Conservation (phyloP, 805 yeast genomes). For the Yarrowia sp. region DNA sequence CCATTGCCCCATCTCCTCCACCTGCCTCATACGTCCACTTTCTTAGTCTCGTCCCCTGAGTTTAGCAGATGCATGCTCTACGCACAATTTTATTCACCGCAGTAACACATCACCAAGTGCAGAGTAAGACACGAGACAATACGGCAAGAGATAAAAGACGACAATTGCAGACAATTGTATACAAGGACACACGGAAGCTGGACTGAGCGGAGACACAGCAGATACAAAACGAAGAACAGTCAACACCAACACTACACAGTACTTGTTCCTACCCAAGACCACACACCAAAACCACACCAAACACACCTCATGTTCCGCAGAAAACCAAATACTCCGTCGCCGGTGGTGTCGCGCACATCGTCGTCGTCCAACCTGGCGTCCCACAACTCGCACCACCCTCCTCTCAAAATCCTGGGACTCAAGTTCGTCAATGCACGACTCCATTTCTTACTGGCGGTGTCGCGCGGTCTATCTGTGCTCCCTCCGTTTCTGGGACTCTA, state of each 20-base stretch:
- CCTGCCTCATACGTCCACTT: not conserved
- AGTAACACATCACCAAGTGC: conserved; percentile 7
- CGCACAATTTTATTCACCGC: conserved; percentile 35
- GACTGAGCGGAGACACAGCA: too few species aligned
- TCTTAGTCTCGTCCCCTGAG: not conserved
- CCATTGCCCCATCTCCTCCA: too few species aligned
- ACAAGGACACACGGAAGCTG: too few species aligned
- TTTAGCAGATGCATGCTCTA: conserved; percentile 26
- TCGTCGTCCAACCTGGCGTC: conserved; percentile 28
- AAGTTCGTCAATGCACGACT: conserved; percentile 76
- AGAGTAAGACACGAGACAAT: not conserved
- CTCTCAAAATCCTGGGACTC: conserved; percentile 67
- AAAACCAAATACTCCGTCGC: conserved; percentile 26
- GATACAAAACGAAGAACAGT: too few species aligned
- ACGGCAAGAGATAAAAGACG: too few species aligned
- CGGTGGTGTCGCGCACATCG: conserved; percentile 26
- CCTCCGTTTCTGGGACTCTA: conserved; percentile 65
- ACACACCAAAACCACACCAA: not conserved
- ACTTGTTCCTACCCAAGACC: not conserved
- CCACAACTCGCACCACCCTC: conserved; percentile 42
- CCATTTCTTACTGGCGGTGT: conserved; percentile 75
- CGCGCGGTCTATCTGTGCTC: conserved; percentile 76
- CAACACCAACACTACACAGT: not conserved
- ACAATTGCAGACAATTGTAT: not conserved
- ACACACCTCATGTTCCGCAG: conserved; percentile 1